Evolutionary conservation across 1,139 yeast genomes (phyloP).

Genomic region (Sugiyamaella paludigena): DNA sequence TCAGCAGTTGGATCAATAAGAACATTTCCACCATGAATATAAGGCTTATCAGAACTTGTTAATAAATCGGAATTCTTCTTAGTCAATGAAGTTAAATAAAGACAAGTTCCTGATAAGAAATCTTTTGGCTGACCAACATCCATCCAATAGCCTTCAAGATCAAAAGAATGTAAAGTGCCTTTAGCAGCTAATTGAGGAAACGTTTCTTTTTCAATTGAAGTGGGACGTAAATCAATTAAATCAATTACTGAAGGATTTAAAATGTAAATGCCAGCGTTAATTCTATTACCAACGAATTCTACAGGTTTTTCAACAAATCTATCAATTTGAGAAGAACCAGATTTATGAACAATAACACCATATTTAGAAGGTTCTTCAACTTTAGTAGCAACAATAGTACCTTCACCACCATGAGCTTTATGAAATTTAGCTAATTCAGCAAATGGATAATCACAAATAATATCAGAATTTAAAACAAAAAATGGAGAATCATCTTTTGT

Average conservation of each 20-base stretch:
- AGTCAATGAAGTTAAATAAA: constrained; percentile 83
- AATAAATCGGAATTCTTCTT: constrained; percentile 75
- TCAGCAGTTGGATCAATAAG: constrained; percentile 93
- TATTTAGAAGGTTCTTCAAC: constrained; percentile 99
- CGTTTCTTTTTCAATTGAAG: constrained; percentile 98
- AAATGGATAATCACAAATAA: constrained; percentile 98
- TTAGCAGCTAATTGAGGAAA: constrained; percentile 94
- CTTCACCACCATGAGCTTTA: constrained; percentile 93
- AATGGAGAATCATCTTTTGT: constrained; percentile 95
- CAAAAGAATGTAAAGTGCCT: constrained; percentile 89
- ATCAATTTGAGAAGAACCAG: constrained; percentile 90
- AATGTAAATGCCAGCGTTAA: constrained; percentile 95
- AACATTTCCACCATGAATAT: constrained; percentile 89
- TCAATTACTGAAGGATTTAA: constrained; percentile 96
- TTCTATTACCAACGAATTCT: constrained; percentile 92
- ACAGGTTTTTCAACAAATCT: constrained; percentile 99
- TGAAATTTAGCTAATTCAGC: constrained; percentile 90
- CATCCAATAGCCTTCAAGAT: constrained; percentile 99
- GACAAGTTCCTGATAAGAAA: constrained; percentile 92
- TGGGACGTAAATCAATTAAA: constrained; percentile 95
- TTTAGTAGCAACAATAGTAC: constrained; percentile 98
- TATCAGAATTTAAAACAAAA: constrained; percentile 97
- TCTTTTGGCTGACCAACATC: constrained; percentile 99
- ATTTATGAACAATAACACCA: constrained; percentile 98
- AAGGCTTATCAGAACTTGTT: constrained; percentile 58